phyloP scores from a whole-genome alignment of 2,329 filamentous ascomycete species.

The Penicillium brasilianum region DNA sequence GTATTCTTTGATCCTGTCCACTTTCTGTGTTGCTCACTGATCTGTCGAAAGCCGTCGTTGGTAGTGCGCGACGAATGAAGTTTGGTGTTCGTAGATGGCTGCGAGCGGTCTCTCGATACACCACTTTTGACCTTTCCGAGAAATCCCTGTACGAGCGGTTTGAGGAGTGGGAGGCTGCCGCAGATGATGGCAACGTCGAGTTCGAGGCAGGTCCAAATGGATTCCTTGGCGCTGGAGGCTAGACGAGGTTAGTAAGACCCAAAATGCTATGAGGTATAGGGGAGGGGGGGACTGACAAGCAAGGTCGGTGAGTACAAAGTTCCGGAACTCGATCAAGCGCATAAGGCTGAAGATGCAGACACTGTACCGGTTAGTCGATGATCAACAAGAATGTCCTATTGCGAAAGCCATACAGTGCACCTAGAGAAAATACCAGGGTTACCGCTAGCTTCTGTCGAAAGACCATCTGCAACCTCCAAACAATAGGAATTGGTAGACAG shows the following conservation, averaged over 20 bases:
- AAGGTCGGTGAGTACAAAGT: background rate
- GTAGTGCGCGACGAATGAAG: background rate
- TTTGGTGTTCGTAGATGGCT: background rate
- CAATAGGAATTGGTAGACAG: constrained; percentile 24
- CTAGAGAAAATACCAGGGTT: constrained; percentile 21
- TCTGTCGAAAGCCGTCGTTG: background rate
- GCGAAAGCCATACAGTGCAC: constrained; percentile 15
- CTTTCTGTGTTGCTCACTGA: background rate
- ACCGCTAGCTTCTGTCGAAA: constrained; percentile 17
- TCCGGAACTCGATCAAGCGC: background rate
- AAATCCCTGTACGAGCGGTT: constrained; percentile 11
- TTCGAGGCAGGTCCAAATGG: constrained; percentile 26
- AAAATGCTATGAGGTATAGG: too few species aligned
- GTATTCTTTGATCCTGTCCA: background rate
- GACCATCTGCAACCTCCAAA: constrained; percentile 25
- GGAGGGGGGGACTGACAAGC: background rate
- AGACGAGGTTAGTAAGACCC: background rate
- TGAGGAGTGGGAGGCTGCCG: constrained; percentile 16
- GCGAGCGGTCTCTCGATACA: background rate
- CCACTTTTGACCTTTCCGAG: background rate
- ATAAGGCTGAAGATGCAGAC: constrained; percentile 28
- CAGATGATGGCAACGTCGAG: constrained; percentile 20
- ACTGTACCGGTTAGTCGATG: constrained; percentile 2
- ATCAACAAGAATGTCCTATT: background rate
- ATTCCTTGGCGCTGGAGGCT: constrained; percentile 28